Conservation (phyloP, 2,329 filamentous ascomycete genomes). For the Aspergillus sergii region DNA sequence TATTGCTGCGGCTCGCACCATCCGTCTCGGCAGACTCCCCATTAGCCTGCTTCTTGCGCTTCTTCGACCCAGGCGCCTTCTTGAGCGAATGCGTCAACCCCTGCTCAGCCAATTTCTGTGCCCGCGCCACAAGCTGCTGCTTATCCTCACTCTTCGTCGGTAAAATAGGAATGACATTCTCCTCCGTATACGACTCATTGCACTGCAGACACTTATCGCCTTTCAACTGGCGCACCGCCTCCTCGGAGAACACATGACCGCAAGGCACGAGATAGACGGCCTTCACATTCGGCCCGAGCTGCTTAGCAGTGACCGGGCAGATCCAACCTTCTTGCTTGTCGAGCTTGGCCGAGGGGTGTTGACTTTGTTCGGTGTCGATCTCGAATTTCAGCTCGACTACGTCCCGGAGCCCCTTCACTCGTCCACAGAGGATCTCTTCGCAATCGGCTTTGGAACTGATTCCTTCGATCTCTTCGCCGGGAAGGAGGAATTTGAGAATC, state of each 20-base stretch:
- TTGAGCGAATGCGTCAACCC: conserved; percentile 86
- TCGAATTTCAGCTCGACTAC: conserved; percentile 84
- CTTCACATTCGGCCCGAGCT: conserved; percentile 76
- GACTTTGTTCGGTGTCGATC: conserved; percentile 45
- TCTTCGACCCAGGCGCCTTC: conserved; percentile 68
- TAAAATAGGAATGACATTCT: conserved; percentile 82
- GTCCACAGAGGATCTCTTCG: conserved; percentile 61
- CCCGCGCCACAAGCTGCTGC: conserved; percentile 64
- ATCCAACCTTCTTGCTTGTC: conserved; percentile 64
- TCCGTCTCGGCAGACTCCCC: conserved; percentile 24
- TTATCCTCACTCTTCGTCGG: conserved; percentile 72
- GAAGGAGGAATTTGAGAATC: conserved; percentile 70
- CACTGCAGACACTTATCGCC: conserved; percentile 69
- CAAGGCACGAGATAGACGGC: conserved; percentile 91
- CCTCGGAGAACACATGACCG: conserved; percentile 89
- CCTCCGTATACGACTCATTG: conserved; percentile 69
- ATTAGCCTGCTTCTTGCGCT: conserved; percentile 72
- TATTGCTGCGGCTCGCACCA: conserved; percentile 29
- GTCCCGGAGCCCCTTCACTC: conserved; percentile 79
- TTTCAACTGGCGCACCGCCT: conserved; percentile 78
- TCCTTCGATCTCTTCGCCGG: conserved; percentile 56
- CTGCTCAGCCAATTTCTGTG: conserved; percentile 68
- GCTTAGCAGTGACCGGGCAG: conserved; percentile 86
- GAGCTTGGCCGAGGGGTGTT: conserved; percentile 45
- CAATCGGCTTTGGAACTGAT: conserved; percentile 60